Evolutionary conservation across 2,329 filamentous ascomycete genomes (phyloP).

Genomic region (Penicillium sp.): DNA sequence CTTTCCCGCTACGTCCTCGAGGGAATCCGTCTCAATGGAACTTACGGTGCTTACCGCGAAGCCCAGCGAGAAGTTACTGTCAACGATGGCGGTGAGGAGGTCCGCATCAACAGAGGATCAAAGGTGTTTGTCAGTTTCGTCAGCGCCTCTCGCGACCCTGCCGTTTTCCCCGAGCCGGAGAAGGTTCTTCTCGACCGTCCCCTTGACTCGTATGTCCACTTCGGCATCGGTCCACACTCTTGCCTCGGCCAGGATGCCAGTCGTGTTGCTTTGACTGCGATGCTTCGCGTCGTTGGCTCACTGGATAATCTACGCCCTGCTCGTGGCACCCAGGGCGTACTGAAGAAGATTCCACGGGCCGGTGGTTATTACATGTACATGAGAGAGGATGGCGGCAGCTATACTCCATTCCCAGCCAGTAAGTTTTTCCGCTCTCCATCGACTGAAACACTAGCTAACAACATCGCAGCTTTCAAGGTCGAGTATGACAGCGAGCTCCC

Average conservation of each 20-base stretch:
- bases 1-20: slow-evolving; percentile 69
- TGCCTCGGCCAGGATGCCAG: slow-evolving; percentile 60
- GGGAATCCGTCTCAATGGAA: slow-evolving; percentile 64
- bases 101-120: slow-evolving; percentile 54
- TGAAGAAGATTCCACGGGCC: slow-evolving; percentile 60
- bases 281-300: slow-evolving; percentile 63
- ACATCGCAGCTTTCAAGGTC: slow-evolving; percentile 38
- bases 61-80: slow-evolving; percentile 47
- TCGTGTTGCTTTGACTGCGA: slow-evolving; percentile 60
- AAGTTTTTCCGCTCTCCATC: slow-evolving; percentile 18
- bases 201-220: slow-evolving; percentile 61
- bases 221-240: slow-evolving; percentile 59
- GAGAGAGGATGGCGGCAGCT: slow-evolving; percentile 61
- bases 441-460: slow-evolving; percentile 15
- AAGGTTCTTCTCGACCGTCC: slow-evolving; percentile 61
- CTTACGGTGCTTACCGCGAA: slow-evolving; percentile 58
- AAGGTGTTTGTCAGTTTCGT: slow-evolving; percentile 63
- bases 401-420: slow-evolving; percentile 50
- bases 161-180: slow-evolving; percentile 59
- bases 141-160: slow-evolving; percentile 53
- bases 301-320: slow-evolving; percentile 59
- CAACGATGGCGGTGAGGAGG: slow-evolving; percentile 48
- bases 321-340: slow-evolving; percentile 59
- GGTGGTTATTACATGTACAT: slow-evolving; percentile 60
- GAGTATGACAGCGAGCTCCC: slow-evolving; percentile 40